Percentiles rank a stretch among this genome's conserved stretches.
Conservation (phyloP, 2,329 filamentous ascomycete genomes). For the Raffaelea albimanens region DNA sequence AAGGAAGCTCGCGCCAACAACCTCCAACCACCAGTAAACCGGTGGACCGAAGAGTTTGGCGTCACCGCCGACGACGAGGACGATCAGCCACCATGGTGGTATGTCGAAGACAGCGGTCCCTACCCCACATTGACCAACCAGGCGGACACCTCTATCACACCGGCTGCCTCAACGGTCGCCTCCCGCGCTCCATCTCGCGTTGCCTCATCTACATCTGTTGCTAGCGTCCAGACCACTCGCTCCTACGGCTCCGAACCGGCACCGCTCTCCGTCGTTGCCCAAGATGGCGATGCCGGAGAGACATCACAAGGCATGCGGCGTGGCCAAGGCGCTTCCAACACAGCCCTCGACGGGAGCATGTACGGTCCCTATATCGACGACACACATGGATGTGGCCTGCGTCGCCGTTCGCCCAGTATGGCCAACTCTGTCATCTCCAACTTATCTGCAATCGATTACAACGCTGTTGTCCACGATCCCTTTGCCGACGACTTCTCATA, state of each 20-base stretch:
- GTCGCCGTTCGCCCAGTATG: slow-evolving; percentile 68
- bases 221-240: slow-evolving; percentile 21
- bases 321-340: slow-evolving; percentile 34
- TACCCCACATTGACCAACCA: slow-evolving; percentile 1
- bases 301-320: slow-evolving; percentile 25
- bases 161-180: slow-evolving; percentile 28
- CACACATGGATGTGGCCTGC: slow-evolving; percentile 32
- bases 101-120: slow-evolving; percentile 11
- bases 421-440: slow-evolving; percentile 66
- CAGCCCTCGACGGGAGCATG: slow-evolving; percentile 68
- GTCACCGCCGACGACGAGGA: slow-evolving; percentile 45
- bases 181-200: slow-evolving; percentile 34
- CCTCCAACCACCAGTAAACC: slow-evolving; percentile 47
- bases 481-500: slow-evolving; percentile 85
- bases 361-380: slow-evolving; percentile 61
- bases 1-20: slow-evolving; percentile 41
- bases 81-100: slow-evolving; percentile 27
- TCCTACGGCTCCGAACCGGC: slow-evolving; percentile 24
- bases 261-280: slow-evolving; percentile 13
- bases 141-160: slow-evolving; percentile 11
- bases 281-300: slow-evolving; percentile 29
- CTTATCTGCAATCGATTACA: slow-evolving; percentile 57
- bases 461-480: slow-evolving; percentile 48
- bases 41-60: slow-evolving; percentile 81
- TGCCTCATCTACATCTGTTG: slow-evolving; percentile 36